Conservation (phyloP, 2,329 filamentous ascomycete species). For the Pseudonectria buxi region DNA sequence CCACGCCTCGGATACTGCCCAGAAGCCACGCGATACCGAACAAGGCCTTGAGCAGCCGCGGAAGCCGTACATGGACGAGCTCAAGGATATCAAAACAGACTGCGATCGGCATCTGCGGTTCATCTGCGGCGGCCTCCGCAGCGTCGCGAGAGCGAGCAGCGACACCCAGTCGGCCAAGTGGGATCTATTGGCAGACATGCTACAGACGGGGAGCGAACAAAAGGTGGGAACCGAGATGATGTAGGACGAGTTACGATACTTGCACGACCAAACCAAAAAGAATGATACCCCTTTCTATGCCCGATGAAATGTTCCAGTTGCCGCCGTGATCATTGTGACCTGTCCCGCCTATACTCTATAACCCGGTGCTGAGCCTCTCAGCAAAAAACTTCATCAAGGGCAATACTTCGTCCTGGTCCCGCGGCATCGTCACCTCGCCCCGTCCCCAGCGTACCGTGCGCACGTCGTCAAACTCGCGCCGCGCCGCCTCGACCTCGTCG, state of each 20-base stretch:
- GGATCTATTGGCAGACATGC: slow-evolving; percentile 75
- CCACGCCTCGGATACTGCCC: slow-evolving; percentile 34
- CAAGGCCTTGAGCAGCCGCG: slow-evolving; percentile 16
- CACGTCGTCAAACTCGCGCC: slow-evolving; percentile 59
- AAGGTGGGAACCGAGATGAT: slow-evolving; percentile 13
- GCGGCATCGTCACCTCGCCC: slow-evolving; percentile 74
- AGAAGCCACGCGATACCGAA: slow-evolving; percentile 28
- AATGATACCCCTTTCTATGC: slow-evolving; percentile 18
- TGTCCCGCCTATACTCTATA: too few species aligned
- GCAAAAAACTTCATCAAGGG: slow-evolving; percentile 84
- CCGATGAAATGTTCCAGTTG: not conserved
- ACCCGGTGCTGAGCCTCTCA: slow-evolving; percentile 44
- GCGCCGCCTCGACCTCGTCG: slow-evolving; percentile 56
- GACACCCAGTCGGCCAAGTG: slow-evolving; percentile 56
- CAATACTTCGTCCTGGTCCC: slow-evolving; percentile 74
- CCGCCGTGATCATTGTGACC: too few species aligned
- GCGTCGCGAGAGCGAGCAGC: slow-evolving; percentile 66
- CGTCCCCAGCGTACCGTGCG: slow-evolving; percentile 64
- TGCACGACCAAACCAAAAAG: too few species aligned
- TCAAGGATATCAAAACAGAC: slow-evolving; percentile 52
- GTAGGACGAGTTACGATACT: slow-evolving; percentile 7
- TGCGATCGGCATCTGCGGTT: slow-evolving; percentile 64
- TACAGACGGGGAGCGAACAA: slow-evolving; percentile 45
- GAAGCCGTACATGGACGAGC: slow-evolving; percentile 40
- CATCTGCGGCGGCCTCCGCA: slow-evolving; percentile 64